phyloP scores from a whole-genome alignment of 371 early-diverging fungal genomes.

The Rhizopus delemar region DNA sequence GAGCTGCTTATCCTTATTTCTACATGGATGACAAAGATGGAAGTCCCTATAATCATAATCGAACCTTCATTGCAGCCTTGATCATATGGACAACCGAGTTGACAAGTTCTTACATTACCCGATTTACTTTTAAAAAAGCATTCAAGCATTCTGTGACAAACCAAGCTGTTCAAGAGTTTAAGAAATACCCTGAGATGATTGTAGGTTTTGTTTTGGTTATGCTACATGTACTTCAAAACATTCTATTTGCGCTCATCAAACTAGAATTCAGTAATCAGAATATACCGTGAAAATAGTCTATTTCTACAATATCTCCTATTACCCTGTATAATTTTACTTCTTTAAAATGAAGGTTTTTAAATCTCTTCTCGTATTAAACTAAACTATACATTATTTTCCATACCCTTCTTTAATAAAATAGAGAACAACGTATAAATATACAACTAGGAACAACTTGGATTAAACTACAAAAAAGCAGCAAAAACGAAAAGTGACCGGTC shows the following conservation, averaged over 20 bases:
- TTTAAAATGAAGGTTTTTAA: too few species aligned
- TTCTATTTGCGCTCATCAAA: constrained; percentile 66
- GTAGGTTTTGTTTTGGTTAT: constrained; percentile 67
- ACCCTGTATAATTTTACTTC: too few species aligned
- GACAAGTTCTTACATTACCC: constrained; percentile 60
- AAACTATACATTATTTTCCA: too few species aligned
- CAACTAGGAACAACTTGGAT: too few species aligned
- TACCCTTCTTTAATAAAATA: too few species aligned
- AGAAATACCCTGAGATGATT: constrained; percentile 68
- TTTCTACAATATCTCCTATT: too few species aligned
- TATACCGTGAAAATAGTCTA: neutral
- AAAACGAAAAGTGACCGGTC: too few species aligned
- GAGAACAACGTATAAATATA: too few species aligned
- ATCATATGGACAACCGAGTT: constrained; percentile 70
- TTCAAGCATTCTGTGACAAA: constrained; percentile 59
- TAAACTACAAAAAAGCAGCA: too few species aligned
- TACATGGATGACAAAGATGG: constrained; percentile 55
- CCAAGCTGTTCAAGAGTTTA: constrained; percentile 66
- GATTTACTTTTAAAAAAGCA: constrained; percentile 47
- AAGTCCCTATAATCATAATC: constrained; percentile 46
- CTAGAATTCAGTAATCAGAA: constrained; percentile 46
- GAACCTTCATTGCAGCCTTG: constrained; percentile 59
- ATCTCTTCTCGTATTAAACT: too few species aligned
- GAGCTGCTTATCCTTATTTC: constrained; percentile 67
- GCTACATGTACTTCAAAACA: constrained; percentile 74